A percentile compares a stretch with the other conserved stretches of the same genome.
phyloP scores from a whole-genome alignment of 2,329 filamentous ascomycete genomes.

The Pseudocercospora fuligena region DNA sequence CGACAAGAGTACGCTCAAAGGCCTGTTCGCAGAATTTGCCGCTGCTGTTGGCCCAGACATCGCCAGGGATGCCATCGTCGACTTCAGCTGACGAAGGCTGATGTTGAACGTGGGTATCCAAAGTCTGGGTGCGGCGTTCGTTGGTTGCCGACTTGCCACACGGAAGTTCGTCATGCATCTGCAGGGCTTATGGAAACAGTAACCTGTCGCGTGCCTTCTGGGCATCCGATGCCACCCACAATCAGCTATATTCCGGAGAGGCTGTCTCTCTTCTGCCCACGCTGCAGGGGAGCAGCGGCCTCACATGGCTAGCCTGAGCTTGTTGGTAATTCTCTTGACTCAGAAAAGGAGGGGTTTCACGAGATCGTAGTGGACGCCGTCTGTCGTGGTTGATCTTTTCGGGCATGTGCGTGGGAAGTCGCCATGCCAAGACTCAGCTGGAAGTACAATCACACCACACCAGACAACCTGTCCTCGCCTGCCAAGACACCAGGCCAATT shows the following conservation, averaged over 20 bases:
- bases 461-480: not conserved
- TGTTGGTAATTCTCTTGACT: not conserved
- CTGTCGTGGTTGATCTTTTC: not conserved
- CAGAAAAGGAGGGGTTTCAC: not conserved
- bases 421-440: not conserved
- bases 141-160: not conserved
- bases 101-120: conserved; percentile 2
- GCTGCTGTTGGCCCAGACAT: conserved; percentile 68
- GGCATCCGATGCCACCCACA: not conserved
- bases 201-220: conserved; percentile 7
- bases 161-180: not conserved
- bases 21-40: conserved; percentile 68
- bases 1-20: conserved; percentile 59
- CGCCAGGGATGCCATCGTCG: conserved; percentile 62
- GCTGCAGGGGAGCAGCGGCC: not conserved
- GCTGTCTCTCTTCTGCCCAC: not conserved
- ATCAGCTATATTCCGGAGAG: not conserved
- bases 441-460: not conserved
- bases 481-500: not conserved
- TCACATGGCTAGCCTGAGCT: not conserved
- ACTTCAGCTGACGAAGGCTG: conserved; percentile 48
- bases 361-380: not conserved
- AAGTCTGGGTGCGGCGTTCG: conserved; percentile 4
- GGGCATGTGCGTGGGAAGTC: not conserved
- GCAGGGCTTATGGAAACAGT: conserved; percentile 2